phyloP scores from a whole-genome alignment of 2,329 filamentous ascomycete genomes.

The Aspergillus fumigatiaffinis region DNA sequence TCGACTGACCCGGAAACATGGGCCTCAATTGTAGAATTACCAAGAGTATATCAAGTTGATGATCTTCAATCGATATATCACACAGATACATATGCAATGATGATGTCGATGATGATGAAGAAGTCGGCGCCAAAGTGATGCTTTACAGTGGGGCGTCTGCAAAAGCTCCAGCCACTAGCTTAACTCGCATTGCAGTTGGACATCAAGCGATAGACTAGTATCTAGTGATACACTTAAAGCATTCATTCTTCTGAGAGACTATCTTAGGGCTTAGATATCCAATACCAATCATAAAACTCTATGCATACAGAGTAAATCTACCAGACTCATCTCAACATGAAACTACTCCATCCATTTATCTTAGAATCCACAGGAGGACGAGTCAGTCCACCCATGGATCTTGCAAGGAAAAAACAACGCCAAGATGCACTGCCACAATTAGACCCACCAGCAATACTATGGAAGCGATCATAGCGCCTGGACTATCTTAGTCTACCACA shows the following conservation, averaged over 20 bases:
- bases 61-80: background rate
- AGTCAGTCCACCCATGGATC: background rate
- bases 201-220: background rate
- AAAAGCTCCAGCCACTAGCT: background rate
- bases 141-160: background rate
- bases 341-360: background rate
- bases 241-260: no score
- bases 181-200: background rate
- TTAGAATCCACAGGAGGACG: background rate
- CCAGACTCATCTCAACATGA: no score
- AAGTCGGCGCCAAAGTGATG: background rate
- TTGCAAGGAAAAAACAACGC: background rate
- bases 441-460: background rate
- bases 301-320: no score
- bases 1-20: background rate
- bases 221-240: no score
- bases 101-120: background rate
- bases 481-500: background rate
- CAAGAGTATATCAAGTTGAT: no score
- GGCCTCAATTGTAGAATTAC: background rate
- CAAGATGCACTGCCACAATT: background rate
- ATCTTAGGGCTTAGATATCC: no score
- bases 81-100: background rate
- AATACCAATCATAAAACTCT: no score
- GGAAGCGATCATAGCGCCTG: background rate